phyloP scores from a whole-genome alignment of 2,329 filamentous ascomycete species.

The Dothistroma pini region DNA sequence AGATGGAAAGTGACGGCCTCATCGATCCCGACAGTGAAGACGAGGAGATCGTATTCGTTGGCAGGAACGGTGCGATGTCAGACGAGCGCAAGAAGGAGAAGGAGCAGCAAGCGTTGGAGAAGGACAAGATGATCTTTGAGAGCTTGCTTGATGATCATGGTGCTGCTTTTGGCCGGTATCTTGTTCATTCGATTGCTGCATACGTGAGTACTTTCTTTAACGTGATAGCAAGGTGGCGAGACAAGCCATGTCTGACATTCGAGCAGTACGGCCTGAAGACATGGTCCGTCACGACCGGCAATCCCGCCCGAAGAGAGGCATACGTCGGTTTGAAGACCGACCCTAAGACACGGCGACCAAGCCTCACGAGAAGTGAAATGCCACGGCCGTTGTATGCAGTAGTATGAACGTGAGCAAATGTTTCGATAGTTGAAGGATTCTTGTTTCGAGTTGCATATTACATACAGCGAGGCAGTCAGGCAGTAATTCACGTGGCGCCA shows the following conservation, averaged over 20 bases:
- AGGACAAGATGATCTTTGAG: slow-evolving; percentile 75
- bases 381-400: slow-evolving; percentile 64
- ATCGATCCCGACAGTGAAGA: slow-evolving; percentile 57
- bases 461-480: slow-evolving; percentile 6
- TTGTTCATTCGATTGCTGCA: slow-evolving; percentile 84
- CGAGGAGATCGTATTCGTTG: slow-evolving; percentile 90
- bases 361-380: slow-evolving; percentile 41
- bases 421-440: neutral
- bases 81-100: slow-evolving; percentile 53
- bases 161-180: slow-evolving; percentile 84
- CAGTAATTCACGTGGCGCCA: slow-evolving; percentile 1
- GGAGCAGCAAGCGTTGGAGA: slow-evolving; percentile 51
- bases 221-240: slow-evolving; percentile 4
- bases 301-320: slow-evolving; percentile 70
- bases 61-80: slow-evolving; percentile 62
- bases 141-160: slow-evolving; percentile 69
- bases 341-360: slow-evolving; percentile 33
- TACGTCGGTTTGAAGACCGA: slow-evolving; percentile 69
- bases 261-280: slow-evolving; percentile 72
- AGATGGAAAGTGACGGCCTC: slow-evolving; percentile 45
- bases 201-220: slow-evolving; percentile 48
- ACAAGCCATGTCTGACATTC: slow-evolving; percentile 1
- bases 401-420: slow-evolving; percentile 22
- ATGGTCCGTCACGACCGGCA: slow-evolving; percentile 69
- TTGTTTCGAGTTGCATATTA: slow-evolving; percentile 1